A percentile compares a stretch with the other conserved stretches of the same genome.
Evolutionary conservation across 257 asterid genomes (phyloP).

Genomic region (Penstemon davidsonii): DNA sequence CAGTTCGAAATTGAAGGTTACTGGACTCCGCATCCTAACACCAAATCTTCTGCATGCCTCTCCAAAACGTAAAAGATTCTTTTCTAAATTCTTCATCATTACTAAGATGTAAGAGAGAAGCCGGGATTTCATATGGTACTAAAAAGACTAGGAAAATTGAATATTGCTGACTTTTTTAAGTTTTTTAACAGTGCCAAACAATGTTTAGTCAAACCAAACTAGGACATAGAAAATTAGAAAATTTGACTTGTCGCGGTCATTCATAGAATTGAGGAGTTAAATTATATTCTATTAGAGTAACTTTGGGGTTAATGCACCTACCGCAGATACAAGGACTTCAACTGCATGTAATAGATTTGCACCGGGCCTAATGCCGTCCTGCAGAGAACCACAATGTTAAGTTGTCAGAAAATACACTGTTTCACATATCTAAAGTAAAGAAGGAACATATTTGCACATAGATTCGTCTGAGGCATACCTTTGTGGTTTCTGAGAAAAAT

Average conservation of each 20-base stretch:
- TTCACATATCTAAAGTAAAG: conserved; percentile 17
- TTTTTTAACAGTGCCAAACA: conserved; percentile 11
- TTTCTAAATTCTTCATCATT: too few species aligned
- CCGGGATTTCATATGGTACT: not conserved
- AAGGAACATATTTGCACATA: conserved; percentile 6
- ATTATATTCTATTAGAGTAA: conserved; percentile 16
- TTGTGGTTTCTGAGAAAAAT: conserved; percentile 76
- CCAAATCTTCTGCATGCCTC: too few species aligned
- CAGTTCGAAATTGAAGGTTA: too few species aligned
- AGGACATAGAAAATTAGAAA: conserved; percentile 16
- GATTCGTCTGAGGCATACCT: conserved; percentile 53
- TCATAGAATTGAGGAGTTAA: conserved; percentile 15
- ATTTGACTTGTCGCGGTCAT: conserved; percentile 2
- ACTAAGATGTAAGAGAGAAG: too few species aligned
- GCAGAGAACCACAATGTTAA: conserved; percentile 40
- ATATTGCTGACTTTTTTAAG: not conserved
- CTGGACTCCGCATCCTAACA: too few species aligned
- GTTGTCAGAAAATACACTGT: conserved; percentile 29
- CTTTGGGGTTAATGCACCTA: conserved; percentile 37
- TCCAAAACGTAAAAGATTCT: too few species aligned
- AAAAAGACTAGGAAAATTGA: not conserved
- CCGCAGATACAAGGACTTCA: conserved; percentile 95
- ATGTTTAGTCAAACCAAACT: conserved; percentile 15
- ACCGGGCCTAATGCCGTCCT: conserved; percentile 90
- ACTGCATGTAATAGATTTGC: conserved; percentile 90